Percentiles rank a stretch among this genome's conserved stretches.
These are phyloP conservation scores for Rhododendron williamsianum DNA, from an alignment of 148 eudicot genomes.

Conservation along the genomic window DNA sequence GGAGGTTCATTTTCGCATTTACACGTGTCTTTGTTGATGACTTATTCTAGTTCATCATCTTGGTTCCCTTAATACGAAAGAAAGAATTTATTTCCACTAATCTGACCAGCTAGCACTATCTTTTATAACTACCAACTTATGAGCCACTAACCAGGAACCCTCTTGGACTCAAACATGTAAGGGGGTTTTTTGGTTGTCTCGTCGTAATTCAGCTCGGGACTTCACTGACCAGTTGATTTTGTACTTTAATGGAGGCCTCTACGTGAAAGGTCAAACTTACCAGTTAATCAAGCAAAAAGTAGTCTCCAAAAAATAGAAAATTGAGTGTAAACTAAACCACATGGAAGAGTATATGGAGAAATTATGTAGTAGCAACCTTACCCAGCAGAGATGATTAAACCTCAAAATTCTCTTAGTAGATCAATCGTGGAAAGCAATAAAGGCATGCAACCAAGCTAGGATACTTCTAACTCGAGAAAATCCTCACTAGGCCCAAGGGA, in stretches of 20 bases:
- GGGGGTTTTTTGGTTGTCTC: not conserved
- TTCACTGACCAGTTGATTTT: not conserved
- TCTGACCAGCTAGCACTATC: not conserved
- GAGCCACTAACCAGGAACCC: not conserved
- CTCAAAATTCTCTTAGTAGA: not conserved
- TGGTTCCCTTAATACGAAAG: not conserved
- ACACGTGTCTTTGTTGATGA: not conserved
- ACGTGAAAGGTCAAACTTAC: not conserved
- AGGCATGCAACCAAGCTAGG: not conserved
- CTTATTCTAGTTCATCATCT: not conserved
- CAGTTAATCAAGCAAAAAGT: not conserved
- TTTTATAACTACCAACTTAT: not conserved
- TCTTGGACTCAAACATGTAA: not conserved
- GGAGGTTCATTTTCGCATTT: slow-evolving; percentile 19
- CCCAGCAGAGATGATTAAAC: not conserved
- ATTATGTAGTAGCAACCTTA: not conserved
- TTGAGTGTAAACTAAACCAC: not conserved
- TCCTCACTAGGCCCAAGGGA: not conserved
- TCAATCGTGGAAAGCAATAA: not conserved
- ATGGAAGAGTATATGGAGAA: not conserved
- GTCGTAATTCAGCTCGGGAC: not conserved
- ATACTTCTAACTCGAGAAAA: not conserved
- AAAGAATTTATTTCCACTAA: not conserved
- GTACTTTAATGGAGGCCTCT: not conserved
- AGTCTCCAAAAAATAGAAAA: not conserved